These are phyloP conservation scores for Fusarium pseudograminearum DNA, from an alignment of 2,329 filamentous ascomycete species.

Conservation along the genomic window DNA sequence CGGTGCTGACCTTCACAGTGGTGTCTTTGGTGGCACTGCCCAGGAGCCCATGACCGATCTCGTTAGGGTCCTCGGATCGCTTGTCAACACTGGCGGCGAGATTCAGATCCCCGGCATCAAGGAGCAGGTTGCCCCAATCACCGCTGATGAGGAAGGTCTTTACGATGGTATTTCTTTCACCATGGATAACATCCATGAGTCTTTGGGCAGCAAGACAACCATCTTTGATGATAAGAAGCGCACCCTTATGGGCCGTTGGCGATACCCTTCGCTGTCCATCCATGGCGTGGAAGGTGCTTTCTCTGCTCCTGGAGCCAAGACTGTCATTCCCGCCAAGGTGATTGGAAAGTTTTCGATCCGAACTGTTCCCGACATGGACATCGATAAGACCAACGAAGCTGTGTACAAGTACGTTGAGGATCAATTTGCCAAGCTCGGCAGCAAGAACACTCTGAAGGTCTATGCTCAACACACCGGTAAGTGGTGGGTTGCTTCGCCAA, in stretches of 20 bases:
- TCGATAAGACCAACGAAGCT: slow-evolving; percentile 84
- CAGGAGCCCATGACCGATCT: slow-evolving; percentile 99
- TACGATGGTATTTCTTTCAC: slow-evolving; percentile 93
- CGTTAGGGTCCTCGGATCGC: slow-evolving; percentile 80
- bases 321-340: slow-evolving; percentile 97
- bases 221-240: slow-evolving; percentile 90
- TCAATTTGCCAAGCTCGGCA: slow-evolving; percentile 85
- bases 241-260: slow-evolving; percentile 96
- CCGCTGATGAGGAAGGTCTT: slow-evolving; percentile 85
- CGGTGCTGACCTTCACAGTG: slow-evolving; percentile 93
- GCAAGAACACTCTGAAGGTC: slow-evolving; percentile 91
- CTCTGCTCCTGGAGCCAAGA: slow-evolving; percentile 93
- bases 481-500: slow-evolving; percentile 98
- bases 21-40: slow-evolving; percentile 94
- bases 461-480: slow-evolving; percentile 90
- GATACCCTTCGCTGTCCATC: slow-evolving; percentile 91
- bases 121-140: slow-evolving; percentile 91
- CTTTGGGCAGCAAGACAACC: slow-evolving; percentile 87
- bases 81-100: slow-evolving; percentile 91
- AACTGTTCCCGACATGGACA: slow-evolving; percentile 97
- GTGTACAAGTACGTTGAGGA: slow-evolving; percentile 88
- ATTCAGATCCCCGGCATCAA: slow-evolving; percentile 94
- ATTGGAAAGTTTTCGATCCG: slow-evolving; percentile 98
- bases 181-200: slow-evolving; percentile 95
- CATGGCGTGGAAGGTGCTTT: slow-evolving; percentile 97